Conservation (phyloP, 2,329 filamentous ascomycete genomes). For the Eutypa lata region DNA sequence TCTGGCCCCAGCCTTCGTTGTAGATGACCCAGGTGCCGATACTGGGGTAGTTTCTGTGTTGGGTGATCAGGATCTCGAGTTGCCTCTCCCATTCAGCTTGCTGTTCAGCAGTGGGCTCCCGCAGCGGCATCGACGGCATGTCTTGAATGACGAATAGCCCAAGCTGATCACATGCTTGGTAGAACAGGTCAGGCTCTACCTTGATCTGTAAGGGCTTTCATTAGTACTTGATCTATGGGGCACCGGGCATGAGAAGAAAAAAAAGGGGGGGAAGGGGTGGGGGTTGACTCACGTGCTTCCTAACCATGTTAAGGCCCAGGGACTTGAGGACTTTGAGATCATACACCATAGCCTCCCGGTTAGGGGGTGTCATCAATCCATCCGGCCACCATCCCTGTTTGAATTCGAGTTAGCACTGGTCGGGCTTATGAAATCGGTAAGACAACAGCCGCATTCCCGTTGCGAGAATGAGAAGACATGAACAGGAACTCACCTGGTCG, state of each 20-base stretch:
- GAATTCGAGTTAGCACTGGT: no score
- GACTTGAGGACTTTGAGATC: conserved; percentile 63
- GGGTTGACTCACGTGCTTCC: conserved; percentile 58
- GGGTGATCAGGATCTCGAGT: conserved; percentile 57
- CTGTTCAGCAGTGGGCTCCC: conserved; percentile 38
- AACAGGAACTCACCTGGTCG: conserved; percentile 44
- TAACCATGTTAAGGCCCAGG: conserved; percentile 67
- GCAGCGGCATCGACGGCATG: conserved; percentile 60
- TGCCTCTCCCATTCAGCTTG: conserved; percentile 55
- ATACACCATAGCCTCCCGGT: conserved; percentile 63
- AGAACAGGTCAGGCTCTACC: conserved; percentile 64
- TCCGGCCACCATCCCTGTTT: conserved; percentile 63
- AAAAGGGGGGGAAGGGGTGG: no score
- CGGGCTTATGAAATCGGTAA: no score
- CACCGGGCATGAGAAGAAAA: no score
- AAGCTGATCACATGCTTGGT: conserved; percentile 63
- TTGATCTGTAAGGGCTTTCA: conserved; percentile 48
- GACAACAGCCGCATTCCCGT: no score
- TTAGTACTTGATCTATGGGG: no score
- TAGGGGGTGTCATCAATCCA: conserved; percentile 64
- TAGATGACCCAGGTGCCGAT: conserved; percentile 68
- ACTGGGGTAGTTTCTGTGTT: conserved; percentile 62
- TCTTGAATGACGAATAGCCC: conserved; percentile 68
- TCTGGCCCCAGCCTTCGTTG: conserved; percentile 70
- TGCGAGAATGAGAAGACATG: not conserved